Conservation (phyloP, 805 yeast species). For the Suhomyces prunicola region DNA sequence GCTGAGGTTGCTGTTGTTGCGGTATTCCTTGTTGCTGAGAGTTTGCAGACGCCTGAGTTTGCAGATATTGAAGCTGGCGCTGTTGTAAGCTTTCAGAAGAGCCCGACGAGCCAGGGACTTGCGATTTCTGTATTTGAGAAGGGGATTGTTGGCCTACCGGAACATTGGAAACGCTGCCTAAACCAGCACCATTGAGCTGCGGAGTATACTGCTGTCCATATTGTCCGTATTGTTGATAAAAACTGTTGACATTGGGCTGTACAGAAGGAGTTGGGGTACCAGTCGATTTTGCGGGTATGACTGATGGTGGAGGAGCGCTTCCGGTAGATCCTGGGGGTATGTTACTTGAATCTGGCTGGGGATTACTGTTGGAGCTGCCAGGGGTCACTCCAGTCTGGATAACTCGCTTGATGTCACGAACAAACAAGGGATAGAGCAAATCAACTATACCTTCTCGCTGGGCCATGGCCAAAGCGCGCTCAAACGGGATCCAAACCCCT, state of each 20-base stretch:
- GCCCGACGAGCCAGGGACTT: neutral
- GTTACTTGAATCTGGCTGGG: conserved; percentile 9
- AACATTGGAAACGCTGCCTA: neutral
- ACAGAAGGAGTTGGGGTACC: conserved; percentile 3
- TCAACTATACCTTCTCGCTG: conserved; percentile 62
- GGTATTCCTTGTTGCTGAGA: conserved; percentile 4
- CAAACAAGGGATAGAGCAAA: conserved; percentile 36
- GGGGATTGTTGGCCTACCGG: conserved; percentile 1
- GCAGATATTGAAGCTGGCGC: conserved; percentile 7
- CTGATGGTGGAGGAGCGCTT: neutral
- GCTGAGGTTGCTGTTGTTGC: conserved; percentile 5
- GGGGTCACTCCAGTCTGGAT: conserved; percentile 47
- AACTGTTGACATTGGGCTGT: conserved; percentile 7
- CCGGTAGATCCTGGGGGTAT: conserved; percentile 12
- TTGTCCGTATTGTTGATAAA: conserved; percentile 12
- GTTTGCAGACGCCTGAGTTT: neutral
- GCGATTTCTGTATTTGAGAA: conserved; percentile 1
- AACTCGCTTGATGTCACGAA: conserved; percentile 64
- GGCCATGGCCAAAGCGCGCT: conserved; percentile 78
- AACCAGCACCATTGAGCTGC: conserved; percentile 3
- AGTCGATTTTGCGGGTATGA: conserved; percentile 2
- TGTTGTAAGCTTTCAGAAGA: conserved; percentile 3
- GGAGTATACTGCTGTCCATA: conserved; percentile 7
- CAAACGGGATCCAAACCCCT: conserved; percentile 90
- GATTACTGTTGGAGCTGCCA: conserved; percentile 12